Conservation (phyloP, 176 grass and related monocot genomes). For the Oryza glaberrima region DNA sequence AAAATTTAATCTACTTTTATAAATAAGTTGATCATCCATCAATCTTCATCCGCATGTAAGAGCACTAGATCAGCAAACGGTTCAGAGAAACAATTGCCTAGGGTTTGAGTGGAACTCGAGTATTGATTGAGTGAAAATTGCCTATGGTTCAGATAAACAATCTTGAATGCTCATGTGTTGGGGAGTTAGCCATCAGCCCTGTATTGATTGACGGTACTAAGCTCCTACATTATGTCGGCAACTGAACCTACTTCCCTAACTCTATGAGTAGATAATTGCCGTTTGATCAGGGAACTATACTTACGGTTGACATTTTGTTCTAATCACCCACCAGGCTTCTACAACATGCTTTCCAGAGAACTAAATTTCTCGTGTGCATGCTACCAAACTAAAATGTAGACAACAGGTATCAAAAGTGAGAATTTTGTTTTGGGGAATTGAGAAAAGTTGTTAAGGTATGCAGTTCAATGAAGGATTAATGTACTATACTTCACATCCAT, state of each 20-base stretch:
- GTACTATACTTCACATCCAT: conserved; percentile 5
- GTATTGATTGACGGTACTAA: neutral
- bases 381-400: neutral
- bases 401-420: neutral
- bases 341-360: neutral
- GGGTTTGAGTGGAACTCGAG: too few species aligned
- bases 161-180: neutral
- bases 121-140: too few species aligned
- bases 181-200: neutral
- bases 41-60: too few species aligned
- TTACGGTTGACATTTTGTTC: conserved; percentile 1
- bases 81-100: too few species aligned
- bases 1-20: too few species aligned
- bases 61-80: too few species aligned
- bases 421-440: neutral
- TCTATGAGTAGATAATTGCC: neutral
- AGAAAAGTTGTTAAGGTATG: neutral
- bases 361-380: neutral
- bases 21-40: too few species aligned
- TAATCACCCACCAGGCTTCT: conserved; percentile 8
- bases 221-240: neutral
- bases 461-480: neutral
- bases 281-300: neutral
- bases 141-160: too few species aligned
- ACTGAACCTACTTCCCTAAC: neutral